Percentiles rank a stretch among this genome's conserved stretches.
Evolutionary conservation across 2,329 filamentous ascomycete species (phyloP).

Genomic region (Trichophyton verrucosum): DNA sequence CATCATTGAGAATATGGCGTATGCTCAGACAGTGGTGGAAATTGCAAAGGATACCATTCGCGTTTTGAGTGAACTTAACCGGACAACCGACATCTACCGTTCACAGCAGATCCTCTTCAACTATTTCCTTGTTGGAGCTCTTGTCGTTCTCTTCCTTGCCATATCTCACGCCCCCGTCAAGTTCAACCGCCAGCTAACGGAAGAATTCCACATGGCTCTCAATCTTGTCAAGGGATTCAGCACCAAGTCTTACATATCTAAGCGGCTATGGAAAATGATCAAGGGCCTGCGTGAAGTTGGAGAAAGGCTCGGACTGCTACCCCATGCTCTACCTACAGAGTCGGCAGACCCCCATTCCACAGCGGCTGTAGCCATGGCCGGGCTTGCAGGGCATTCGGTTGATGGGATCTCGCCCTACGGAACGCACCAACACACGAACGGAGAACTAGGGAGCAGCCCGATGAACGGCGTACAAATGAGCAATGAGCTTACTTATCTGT

Average conservation of each 20-base stretch:
- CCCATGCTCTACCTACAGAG: slow-evolving; percentile 27
- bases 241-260: slow-evolving; percentile 48
- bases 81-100: slow-evolving; percentile 50
- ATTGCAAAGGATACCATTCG: slow-evolving; percentile 54
- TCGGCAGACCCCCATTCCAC: slow-evolving; percentile 46
- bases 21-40: slow-evolving; percentile 57
- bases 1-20: slow-evolving; percentile 61
- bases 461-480: slow-evolving; percentile 48
- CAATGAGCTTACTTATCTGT: slow-evolving; percentile 49
- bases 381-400: slow-evolving; percentile 49
- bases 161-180: slow-evolving; percentile 51
- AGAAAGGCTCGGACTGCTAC: slow-evolving; percentile 46
- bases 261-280: slow-evolving; percentile 53
- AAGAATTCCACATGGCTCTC: slow-evolving; percentile 56
- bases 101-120: slow-evolving; percentile 54
- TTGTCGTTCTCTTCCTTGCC: slow-evolving; percentile 52
- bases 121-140: slow-evolving; percentile 52
- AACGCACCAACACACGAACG: slow-evolving; percentile 14
- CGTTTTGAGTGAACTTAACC: slow-evolving; percentile 48
- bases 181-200: slow-evolving; percentile 48
- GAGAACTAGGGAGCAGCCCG: slow-evolving; percentile 41
- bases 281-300: slow-evolving; percentile 51
- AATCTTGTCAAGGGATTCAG: slow-evolving; percentile 52
- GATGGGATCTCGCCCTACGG: slow-evolving; percentile 40
- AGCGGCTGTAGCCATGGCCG: slow-evolving; percentile 54